Conservation (phyloP, 257 asterid genomes). For the Solanum neorickii region DNA sequence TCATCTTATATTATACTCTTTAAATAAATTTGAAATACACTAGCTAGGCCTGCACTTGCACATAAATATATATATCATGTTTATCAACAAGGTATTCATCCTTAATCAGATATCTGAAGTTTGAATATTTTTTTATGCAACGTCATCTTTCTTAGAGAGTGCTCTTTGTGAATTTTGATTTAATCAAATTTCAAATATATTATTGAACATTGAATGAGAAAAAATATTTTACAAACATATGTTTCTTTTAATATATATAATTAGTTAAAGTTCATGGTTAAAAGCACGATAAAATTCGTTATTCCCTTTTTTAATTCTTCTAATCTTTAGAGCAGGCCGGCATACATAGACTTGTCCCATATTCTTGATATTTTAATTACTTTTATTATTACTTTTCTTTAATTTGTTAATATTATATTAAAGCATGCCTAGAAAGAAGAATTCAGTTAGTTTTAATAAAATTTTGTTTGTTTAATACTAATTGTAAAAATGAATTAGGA, state of each 20-base stretch:
- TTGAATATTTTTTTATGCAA: too few species aligned
- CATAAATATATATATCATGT: not conserved
- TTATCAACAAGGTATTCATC: not conserved
- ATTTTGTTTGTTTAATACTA: constrained; percentile 7
- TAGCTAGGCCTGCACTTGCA: constrained; percentile 33
- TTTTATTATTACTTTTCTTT: not conserved
- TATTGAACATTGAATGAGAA: too few species aligned
- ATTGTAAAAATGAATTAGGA: constrained; percentile 2
- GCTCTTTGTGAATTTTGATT: too few species aligned
- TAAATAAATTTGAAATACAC: not conserved
- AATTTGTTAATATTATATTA: constrained; percentile 1
- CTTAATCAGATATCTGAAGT: too few species aligned
- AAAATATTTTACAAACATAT: constrained; percentile 5
- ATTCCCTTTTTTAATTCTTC: not conserved
- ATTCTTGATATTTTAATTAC: constrained; percentile 18
- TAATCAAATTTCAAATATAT: too few species aligned
- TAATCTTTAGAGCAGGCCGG: constrained; percentile 45
- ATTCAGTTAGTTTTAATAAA: not conserved
- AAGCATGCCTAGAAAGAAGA: constrained; percentile 35
- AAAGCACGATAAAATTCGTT: constrained; percentile 3
- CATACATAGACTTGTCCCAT: constrained; percentile 27
- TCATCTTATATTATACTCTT: not conserved
- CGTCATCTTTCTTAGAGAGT: not conserved
- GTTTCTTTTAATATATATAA: not conserved
- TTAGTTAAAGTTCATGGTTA: constrained; percentile 9